Evolutionary conservation across 2,329 filamentous ascomycete genomes (phyloP), one percentile per base, ranked within the genome.

Genomic region (Didymellaceae sp.): DNA sequence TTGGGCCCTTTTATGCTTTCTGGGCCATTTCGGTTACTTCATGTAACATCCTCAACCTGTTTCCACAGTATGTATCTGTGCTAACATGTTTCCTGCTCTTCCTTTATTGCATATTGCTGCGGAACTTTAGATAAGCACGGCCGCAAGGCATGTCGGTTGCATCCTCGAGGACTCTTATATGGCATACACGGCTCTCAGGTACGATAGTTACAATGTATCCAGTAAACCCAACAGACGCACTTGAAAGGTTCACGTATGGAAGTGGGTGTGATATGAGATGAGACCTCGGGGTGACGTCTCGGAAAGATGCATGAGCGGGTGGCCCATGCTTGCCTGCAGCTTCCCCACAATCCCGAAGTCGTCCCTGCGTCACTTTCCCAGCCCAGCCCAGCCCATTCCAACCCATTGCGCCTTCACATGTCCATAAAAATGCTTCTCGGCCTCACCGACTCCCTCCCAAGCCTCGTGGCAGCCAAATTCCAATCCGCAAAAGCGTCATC

Each of bases 391-490:
- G n/a, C n/a, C 13, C 14, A 32, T 31, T 26, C 17, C 42, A 31
- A 33, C 31, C 35, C 26, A 53, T 54, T 44, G 42, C 18, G 41
- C 39, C 41, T 39, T 25, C 43, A 30, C 49, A 45, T 33, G 34
- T 38, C 20, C 9, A 62, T 52, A 46, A 67, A 45, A 34, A 74
- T 73, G 69, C 32, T 67, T 8, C 62, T 72, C 7, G 63, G 61
- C 25, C 60, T 75, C 22, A 53, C 67, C n/a, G 64, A 71, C 55
- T 44, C 68, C 18, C 67, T 75, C 16, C 67, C 71, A 17, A 55
- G 52, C 31, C 61, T 76, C 18, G 74, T 76, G 5, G 67, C 70
- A 31, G 59, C 68, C 34, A 75, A 72, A 48, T 77, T 71, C 45
- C 51, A 53, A 6, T 42, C 67, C 5, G 75, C 75, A 20, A 73